Evolutionary conservation across 345 rosid species (phyloP), one percentile per base, ranked within the genome.

Genomic region (Acer campestre): DNA sequence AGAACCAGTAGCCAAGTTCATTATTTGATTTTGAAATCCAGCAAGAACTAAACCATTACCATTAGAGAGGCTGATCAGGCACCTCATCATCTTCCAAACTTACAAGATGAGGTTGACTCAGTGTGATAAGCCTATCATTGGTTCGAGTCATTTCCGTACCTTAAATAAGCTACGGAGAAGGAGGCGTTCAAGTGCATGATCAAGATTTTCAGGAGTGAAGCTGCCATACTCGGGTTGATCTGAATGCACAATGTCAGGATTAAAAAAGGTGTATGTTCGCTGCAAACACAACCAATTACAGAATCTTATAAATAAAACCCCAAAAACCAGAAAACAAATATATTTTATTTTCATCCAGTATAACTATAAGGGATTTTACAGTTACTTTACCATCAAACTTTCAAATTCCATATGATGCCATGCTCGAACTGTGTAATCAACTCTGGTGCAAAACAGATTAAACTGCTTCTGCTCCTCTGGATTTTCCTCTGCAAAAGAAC

Each of bases 351-450:
- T 42, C 46, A 42, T 42, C 46, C 46, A 42, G 10, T 42, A 42
- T 1, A 42, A 29, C 31, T 31, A 42, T 1, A 42, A 42, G 10
- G 46, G 10, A 42, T 42, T 42, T 53, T 53, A 17, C 58, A 49
- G 17, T 49, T 49, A 10, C 18, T 35, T 6, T 78, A 89, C 97
- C 93, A 89, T 88, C 61, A 90, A 82, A 79, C 90, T 91, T 63
- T 93, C 95, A 71, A 91, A 90, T 49, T 91, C 93, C 70, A 91
- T 78, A 75, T 80, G 85, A 78, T 91, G 88, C 94, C 93, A 90
- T 49, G 95, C 93, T 56, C 93, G 85, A 81, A 93, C 84, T 23
- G 86, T 85, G 83, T 74, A 89, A 80, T 91, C 95, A 27, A 88
- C 89, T 81, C 94, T 80, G 58, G 83, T 75, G 78, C 94, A 93